Evolutionary conservation across 768 basidiomycete genomes (phyloP), one percentile per base, ranked within the genome.

Genomic region (Cantharellus cinnabarinus): DNA sequence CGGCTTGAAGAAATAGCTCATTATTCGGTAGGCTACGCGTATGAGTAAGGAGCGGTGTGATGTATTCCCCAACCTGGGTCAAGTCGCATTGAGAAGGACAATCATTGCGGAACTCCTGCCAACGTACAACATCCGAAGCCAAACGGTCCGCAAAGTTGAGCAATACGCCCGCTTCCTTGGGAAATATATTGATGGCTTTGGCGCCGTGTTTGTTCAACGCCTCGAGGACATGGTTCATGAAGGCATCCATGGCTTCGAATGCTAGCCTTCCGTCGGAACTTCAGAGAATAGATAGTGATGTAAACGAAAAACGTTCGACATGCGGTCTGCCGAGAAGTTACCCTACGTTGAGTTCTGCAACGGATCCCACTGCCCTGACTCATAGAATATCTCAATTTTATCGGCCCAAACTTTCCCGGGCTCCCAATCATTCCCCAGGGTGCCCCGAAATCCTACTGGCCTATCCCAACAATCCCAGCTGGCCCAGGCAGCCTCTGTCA

Each of bases 361-460:
- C 0, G 91, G 78, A 62, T 85, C 77, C 83, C 88, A 91, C 54
- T 77, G 75, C 4, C 77, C 80, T 60, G 79, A 78, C 63, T 90
- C 84, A 69, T 94, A 97, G 65, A 98, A 90, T 29, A 97, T 81
- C 68, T 94, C 91, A 51, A 85, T 74, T 72, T 94, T 93, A 71
- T 99, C 93, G 1, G 87, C 82, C 89, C 94, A 99, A 15, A 93
- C 83, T 63, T 89, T 83, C 0, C 88, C 88, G 75, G 95, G 81
- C 70, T 94, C 93, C 88, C 88, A 93, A 60, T 89, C 85, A 42
- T 29, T 42, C 29, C 41, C 50, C 51, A 59, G 41, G 20, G 20
- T 20, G 50, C 42, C 5, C 34, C 34, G 2, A n/a, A n/a, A n/a
- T n/a, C n/a, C n/a, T n/a, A n/a, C n/a, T n/a, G n/a, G n/a, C n/a